Evolutionary conservation across 2,329 filamentous ascomycete species (phyloP).

Genomic region (Diplodia corticola): DNA sequence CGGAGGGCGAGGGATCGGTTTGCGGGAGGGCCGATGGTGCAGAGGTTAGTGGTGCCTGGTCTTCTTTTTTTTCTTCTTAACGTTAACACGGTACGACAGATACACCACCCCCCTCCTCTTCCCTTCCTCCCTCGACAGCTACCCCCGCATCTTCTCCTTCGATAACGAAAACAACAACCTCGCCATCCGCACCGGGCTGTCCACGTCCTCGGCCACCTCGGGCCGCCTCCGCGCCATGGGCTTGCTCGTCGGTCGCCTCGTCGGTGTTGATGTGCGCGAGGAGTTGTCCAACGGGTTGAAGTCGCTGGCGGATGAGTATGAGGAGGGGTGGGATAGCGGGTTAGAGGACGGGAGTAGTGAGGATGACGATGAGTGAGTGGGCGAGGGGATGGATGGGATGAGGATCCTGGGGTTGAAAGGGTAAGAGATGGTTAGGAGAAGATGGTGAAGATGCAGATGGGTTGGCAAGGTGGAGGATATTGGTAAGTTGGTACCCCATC

Average conservation of each 20-base stretch:
- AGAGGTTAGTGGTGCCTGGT: constrained; percentile 42
- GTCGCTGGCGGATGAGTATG: constrained; percentile 83
- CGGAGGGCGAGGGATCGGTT: constrained; percentile 37
- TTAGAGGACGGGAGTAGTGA: constrained; percentile 22
- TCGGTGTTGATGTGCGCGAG: constrained; percentile 79
- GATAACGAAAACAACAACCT: constrained; percentile 24
- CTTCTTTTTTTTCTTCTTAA: neutral
- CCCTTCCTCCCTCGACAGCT: constrained; percentile 75
- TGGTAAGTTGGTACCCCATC: too few species aligned
- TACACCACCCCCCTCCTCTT: constrained; percentile 62
- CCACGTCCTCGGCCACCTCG: constrained; percentile 73
- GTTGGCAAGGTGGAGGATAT: too few species aligned
- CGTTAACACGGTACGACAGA: constrained; percentile 33
- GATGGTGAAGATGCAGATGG: too few species aligned
- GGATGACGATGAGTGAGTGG: constrained; percentile 15
- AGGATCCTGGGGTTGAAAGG: too few species aligned
- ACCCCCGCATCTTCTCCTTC: constrained; percentile 70
- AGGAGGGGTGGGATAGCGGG: constrained; percentile 81
- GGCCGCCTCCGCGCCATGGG: constrained; percentile 67
- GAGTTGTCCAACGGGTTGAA: constrained; percentile 76
- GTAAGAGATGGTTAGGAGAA: too few species aligned
- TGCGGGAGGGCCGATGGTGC: constrained; percentile 36
- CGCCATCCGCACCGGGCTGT: constrained; percentile 57
- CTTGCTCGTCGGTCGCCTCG: constrained; percentile 61
- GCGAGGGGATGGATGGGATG: too few species aligned